phyloP scores from a whole-genome alignment of 192 early-diverging fungal genomes.

The Coemansia sp. region DNA sequence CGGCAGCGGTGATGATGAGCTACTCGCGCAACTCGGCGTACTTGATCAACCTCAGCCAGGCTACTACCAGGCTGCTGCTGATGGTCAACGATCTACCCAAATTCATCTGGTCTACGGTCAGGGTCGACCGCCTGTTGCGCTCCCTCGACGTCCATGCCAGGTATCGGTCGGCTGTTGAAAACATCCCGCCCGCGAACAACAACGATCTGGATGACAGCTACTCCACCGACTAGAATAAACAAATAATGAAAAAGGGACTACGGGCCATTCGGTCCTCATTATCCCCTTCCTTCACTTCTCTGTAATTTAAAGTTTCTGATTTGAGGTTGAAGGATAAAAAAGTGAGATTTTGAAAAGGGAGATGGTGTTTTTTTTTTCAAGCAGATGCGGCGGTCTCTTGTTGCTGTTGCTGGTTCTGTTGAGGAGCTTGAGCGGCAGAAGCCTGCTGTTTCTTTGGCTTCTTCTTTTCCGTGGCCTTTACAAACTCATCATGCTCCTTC shows the following conservation, averaged over 20 bases:
- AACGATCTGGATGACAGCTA: neutral
- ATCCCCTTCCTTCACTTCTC: neutral
- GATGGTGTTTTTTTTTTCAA: neutral
- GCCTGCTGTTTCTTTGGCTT: slow-evolving; percentile 40
- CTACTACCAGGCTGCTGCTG: slow-evolving; percentile 81
- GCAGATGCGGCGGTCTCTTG: slow-evolving; percentile 20
- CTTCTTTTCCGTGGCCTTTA: slow-evolving; percentile 49
- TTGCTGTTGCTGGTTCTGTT: slow-evolving; percentile 1
- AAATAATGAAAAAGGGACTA: too few relatives aligned
- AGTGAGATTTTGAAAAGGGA: neutral
- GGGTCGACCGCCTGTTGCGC: slow-evolving; percentile 45
- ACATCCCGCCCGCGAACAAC: neutral
- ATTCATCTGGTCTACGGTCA: slow-evolving; percentile 87
- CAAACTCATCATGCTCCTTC: slow-evolving; percentile 48
- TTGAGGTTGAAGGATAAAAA: neutral
- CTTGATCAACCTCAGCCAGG: slow-evolving; percentile 76
- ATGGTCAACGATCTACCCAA: slow-evolving; percentile 91
- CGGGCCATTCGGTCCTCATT: too few relatives aligned
- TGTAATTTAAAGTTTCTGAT: too few relatives aligned
- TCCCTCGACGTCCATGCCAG: slow-evolving; percentile 51
- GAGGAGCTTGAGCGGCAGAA: neutral
- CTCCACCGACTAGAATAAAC: neutral
- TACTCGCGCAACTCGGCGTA: slow-evolving; percentile 78
- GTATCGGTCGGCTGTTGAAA: slow-evolving; percentile 35
- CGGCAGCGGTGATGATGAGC: slow-evolving; percentile 60